phyloP scores from a whole-genome alignment of 208 protist genomes.

The Lotmaria passim region DNA sequence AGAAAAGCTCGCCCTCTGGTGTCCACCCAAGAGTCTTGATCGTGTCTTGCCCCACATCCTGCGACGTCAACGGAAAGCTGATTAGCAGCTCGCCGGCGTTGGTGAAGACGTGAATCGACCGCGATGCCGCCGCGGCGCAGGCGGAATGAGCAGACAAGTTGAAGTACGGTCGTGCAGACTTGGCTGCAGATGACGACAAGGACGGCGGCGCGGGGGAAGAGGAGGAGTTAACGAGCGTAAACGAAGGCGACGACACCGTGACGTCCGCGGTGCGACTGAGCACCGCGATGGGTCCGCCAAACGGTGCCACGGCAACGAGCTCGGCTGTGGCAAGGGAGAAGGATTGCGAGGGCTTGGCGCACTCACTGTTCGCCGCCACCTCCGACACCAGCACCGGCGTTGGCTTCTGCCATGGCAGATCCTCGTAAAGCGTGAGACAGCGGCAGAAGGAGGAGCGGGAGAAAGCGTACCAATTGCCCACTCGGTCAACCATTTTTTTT shows the following conservation, averaged over 20 bases:
- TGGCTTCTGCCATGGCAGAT: conserved; percentile 30
- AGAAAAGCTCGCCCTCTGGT: conserved; percentile 47
- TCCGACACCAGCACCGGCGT: neutral
- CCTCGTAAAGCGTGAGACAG: conserved; percentile 43
- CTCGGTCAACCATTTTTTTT: conserved; percentile 41
- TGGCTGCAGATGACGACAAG: neutral
- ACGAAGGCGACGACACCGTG: neutral
- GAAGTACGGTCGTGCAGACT: neutral
- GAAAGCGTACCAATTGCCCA: conserved; percentile 65
- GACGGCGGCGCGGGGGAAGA: neutral
- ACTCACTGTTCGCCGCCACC: neutral
- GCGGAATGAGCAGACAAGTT: conserved; percentile 28
- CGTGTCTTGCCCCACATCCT: conserved; percentile 7
- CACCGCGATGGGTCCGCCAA: conserved; percentile 47
- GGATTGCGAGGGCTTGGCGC: neutral
- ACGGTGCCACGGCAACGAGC: conserved; percentile 30
- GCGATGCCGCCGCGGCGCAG: neutral
- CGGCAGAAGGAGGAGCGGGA: conserved; percentile 44
- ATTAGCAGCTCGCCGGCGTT: conserved; percentile 43
- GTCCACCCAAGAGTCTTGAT: conserved; percentile 39
- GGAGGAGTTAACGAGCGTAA: neutral
- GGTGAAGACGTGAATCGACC: conserved; percentile 37
- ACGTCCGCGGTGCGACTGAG: neutral
- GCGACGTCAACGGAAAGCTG: conserved; percentile 16
- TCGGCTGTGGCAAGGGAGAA: conserved; percentile 21